These are phyloP conservation scores for Fusarium sp. DNA, from an alignment of 2,329 filamentous ascomycete genomes.

Conservation along the genomic window DNA sequence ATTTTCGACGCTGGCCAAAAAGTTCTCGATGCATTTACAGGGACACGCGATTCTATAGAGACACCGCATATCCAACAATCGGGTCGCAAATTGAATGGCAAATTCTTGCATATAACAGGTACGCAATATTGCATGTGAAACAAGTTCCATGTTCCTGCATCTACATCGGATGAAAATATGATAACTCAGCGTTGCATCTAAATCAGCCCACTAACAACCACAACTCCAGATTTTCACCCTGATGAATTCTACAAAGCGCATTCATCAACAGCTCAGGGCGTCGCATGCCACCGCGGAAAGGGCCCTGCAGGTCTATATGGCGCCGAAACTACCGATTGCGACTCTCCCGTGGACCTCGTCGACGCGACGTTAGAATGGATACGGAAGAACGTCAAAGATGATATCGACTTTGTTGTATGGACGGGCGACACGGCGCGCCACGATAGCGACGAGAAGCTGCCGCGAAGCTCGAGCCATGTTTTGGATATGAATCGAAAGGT, in stretches of 20 bases:
- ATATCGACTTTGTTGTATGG: constrained; percentile 92
- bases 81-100: constrained; percentile 70
- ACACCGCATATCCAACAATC: constrained; percentile 38
- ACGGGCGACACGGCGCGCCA: constrained; percentile 91
- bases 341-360: constrained; percentile 82
- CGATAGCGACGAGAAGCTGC: constrained; percentile 85
- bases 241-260: constrained; percentile 88
- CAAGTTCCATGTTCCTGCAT: constrained; percentile 18
- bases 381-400: constrained; percentile 77
- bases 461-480: constrained; percentile 81
- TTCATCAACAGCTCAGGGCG: constrained; percentile 74
- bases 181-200: constrained; percentile 1
- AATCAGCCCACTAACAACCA: constrained; percentile 25
- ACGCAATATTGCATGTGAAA: constrained; percentile 45
- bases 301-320: constrained; percentile 86
- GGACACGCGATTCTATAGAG: constrained; percentile 19
- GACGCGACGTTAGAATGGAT: constrained; percentile 95
- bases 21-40: constrained; percentile 29
- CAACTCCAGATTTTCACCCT: constrained; percentile 82
- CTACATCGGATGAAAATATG: constrained; percentile 16
- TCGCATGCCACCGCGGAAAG: constrained; percentile 82
- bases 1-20: constrained; percentile 35
- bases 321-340: constrained; percentile 88
- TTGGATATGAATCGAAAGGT: constrained; percentile 80
- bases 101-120: constrained; percentile 92